Percentiles rank a stretch among this genome's conserved stretches.
Evolutionary conservation across 1,284 basidiomycete species (phyloP).

Genomic region (Lentinula novae-zelandiae): DNA sequence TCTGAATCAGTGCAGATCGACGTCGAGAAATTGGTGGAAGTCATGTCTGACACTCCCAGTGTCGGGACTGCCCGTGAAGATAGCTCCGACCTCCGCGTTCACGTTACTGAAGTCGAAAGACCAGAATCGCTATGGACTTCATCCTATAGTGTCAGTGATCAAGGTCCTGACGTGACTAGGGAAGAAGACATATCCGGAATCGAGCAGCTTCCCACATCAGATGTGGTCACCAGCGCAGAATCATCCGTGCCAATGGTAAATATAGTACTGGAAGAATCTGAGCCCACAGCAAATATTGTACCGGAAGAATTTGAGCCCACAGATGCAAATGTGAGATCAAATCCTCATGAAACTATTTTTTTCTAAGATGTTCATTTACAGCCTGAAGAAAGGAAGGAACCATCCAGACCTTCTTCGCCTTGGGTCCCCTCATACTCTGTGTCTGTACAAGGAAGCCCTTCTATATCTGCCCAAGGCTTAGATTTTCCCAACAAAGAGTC

Average conservation of each 20-base stretch:
- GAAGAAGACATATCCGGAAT: constrained; percentile 24
- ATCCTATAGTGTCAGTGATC: constrained; percentile 36
- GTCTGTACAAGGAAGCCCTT: constrained; percentile 24
- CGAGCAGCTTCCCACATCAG: constrained; percentile 21
- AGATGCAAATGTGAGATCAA: background rate
- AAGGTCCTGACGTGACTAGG: constrained; percentile 27
- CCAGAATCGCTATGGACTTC: constrained; percentile 41
- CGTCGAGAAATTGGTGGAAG: background rate
- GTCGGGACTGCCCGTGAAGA: background rate
- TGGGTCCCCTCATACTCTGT: constrained; percentile 24
- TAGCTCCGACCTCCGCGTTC: background rate
- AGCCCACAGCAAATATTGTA: too few relatives aligned
- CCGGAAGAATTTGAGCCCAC: background rate
- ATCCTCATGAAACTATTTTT: background rate
- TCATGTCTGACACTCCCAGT: too few relatives aligned
- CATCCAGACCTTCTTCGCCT: constrained; percentile 19
- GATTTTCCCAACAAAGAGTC: background rate
- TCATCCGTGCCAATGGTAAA: background rate
- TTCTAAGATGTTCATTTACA: background rate
- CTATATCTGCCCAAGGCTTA: background rate
- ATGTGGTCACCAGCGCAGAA: background rate
- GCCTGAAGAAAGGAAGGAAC: background rate
- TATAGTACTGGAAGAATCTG: background rate
- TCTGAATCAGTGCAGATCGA: background rate
- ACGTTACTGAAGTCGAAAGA: constrained; percentile 19